Evolutionary conservation across 2,329 filamentous ascomycete genomes (phyloP), one percentile per base, ranked within the genome.

Genomic region (Pezicula rhizophila): DNA sequence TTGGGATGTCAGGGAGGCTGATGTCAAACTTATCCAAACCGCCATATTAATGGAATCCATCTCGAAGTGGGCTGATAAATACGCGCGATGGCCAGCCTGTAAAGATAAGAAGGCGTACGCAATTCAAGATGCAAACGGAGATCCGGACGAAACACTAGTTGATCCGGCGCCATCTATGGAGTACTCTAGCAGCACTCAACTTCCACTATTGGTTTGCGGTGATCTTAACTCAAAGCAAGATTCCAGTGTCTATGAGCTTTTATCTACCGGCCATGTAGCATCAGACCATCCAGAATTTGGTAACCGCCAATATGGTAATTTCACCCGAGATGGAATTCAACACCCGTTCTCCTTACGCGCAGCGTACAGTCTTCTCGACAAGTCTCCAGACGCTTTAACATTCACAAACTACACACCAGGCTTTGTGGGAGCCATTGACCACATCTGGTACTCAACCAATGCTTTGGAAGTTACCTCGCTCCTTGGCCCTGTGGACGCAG

Each of bases 321-420:
- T 97, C 67, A 96, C 90, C 4, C 80, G 85, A 50, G 83, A 95
- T 59, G 93, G 93, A 52, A 96, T 97, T 68, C 85, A 87, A 54
- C 93, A 99, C 67, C 90, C 91, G 0, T 99, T 97, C 74, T 92
- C 85, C 62, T 75, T 99, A 57, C 89, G 93, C 63, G 96, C 93
- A 18, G 84, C 90, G 3, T 99, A 99, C 67, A 80, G 81, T 33
- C 80, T 87, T 54, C 85, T 95, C 46, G 85, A 85, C 54, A 86
- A 92, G 63, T 82, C 93, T 33, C 83, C 84, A 6, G 87, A 90
- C 50, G 89, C 96, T 65, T 73, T 97, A 59, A 82, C 83, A 4
- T 99, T 96, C 67, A 99, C 93, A 42, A 99, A 99, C 69, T 99
- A 97, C 69, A 95, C 90, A 12, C 91, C 93, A 1, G 82, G 83